Percentiles rank a stretch among this genome's conserved stretches.
Conservation (phyloP, 305 asterid species). For the Fraxinus velutina region DNA sequence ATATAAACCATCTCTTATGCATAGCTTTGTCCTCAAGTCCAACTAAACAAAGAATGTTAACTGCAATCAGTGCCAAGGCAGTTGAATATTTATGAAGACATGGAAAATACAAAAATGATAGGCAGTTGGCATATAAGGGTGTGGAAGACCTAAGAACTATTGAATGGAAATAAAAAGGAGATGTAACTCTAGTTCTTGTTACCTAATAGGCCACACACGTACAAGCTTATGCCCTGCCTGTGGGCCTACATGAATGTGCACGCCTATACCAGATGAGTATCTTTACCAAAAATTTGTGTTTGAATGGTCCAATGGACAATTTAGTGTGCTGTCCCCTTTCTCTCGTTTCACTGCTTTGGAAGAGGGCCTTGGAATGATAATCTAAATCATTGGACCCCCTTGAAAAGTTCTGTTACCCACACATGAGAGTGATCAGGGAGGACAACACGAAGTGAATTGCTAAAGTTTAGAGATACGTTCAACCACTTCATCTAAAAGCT, state of each 20-base stretch:
- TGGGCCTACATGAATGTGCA: neutral
- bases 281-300: neutral
- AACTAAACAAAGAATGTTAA: constrained; percentile 45
- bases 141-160: constrained; percentile 25
- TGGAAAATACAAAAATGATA: constrained; percentile 10
- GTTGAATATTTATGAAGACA: constrained; percentile 13
- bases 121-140: neutral
- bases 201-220: neutral
- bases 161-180: neutral
- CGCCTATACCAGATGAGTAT: neutral
- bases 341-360: constrained; percentile 12
- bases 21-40: constrained; percentile 73
- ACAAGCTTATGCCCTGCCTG: neutral
- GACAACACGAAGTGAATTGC: neutral
- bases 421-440: constrained; percentile 2
- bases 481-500: neutral
- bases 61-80: constrained; percentile 17
- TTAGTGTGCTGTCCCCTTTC: neutral
- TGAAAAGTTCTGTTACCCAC: neutral
- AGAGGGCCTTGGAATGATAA: neutral
- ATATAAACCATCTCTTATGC: constrained; percentile 88
- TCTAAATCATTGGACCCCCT: neutral
- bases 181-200: neutral
- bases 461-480: neutral
- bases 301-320: neutral